A percentile compares a stretch with the other conserved stretches of the same genome.
Evolutionary conservation across 2,329 filamentous ascomycete genomes (phyloP).

Genomic region (Xylaria sp.): DNA sequence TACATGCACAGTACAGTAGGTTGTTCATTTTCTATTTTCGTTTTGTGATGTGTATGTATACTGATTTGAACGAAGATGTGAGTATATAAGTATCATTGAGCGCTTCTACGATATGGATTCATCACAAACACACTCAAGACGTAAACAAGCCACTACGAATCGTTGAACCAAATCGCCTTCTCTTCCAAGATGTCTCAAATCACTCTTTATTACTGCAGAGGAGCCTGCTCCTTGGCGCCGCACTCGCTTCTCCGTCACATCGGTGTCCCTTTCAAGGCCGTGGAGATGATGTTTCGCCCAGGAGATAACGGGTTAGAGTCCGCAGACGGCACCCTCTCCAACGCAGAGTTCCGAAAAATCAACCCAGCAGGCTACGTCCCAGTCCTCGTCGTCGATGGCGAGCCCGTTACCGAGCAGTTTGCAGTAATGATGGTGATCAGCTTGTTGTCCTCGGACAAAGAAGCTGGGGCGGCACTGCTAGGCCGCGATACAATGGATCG

Average conservation of each 20-base stretch:
- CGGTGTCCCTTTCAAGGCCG: slow-evolving; percentile 40
- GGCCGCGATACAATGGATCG: slow-evolving; percentile 38
- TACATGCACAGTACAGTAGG: not conserved
- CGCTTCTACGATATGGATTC: not conserved
- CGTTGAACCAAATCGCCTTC: not conserved
- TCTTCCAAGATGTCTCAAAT: slow-evolving; percentile 37
- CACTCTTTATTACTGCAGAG: slow-evolving; percentile 47
- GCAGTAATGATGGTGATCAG: slow-evolving; percentile 50
- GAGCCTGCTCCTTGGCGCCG: slow-evolving; percentile 47
- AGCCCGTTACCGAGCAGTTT: slow-evolving; percentile 49
- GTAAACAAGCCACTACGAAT: not conserved
- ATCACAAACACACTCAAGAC: not conserved
- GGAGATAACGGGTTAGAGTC: slow-evolving; percentile 39
- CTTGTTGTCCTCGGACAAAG: slow-evolving; percentile 36
- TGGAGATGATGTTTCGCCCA: slow-evolving; percentile 36
- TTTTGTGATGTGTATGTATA: not conserved
- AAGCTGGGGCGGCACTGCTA: slow-evolving; percentile 35
- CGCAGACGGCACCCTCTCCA: slow-evolving; percentile 48
- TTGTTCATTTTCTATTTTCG: not conserved
- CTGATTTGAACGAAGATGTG: not conserved
- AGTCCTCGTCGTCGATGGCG: slow-evolving; percentile 43
- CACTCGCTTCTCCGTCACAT: slow-evolving; percentile 48
- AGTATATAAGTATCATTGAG: slow-evolving; percentile 4
- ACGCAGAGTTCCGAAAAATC: slow-evolving; percentile 45
- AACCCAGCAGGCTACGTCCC: slow-evolving; percentile 49